Evolutionary conservation across 768 basidiomycete genomes (phyloP).

Genomic region (Lactifluus echinatus): DNA sequence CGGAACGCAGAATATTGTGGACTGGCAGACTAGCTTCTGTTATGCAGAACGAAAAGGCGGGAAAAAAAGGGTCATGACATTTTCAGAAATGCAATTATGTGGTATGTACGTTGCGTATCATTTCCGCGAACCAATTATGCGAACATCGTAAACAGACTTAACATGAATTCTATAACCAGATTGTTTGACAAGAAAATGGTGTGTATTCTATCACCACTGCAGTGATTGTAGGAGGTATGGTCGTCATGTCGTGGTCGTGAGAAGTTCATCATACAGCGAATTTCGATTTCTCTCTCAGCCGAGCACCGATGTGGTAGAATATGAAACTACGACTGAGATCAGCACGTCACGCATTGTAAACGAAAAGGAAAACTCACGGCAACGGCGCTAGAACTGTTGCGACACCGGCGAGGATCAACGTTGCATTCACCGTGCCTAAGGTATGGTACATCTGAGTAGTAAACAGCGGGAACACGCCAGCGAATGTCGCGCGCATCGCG

Average conservation of each 20-base stretch:
- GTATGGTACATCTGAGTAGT: conserved; percentile 31
- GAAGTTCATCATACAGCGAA: neutral
- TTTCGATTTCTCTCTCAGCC: neutral
- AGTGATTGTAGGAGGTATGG: neutral
- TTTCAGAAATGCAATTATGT: too few relatives aligned
- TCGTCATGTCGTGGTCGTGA: neutral
- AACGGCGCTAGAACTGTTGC: conserved; percentile 33
- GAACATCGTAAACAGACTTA: neutral
- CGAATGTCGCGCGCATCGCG: conserved; percentile 33
- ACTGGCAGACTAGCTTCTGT: too few relatives aligned
- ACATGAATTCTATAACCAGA: neutral
- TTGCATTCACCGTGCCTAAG: conserved; percentile 31
- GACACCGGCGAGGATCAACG: conserved; percentile 33
- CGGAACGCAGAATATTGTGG: too few relatives aligned
- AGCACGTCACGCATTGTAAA: neutral
- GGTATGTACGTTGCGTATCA: too few relatives aligned
- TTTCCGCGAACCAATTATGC: too few relatives aligned
- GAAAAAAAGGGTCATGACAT: too few relatives aligned
- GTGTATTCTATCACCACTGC: too few relatives aligned
- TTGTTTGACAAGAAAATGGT: too few relatives aligned
- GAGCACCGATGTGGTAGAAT: conserved; percentile 1
- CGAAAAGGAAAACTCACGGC: conserved; percentile 35
- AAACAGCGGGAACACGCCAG: conserved; percentile 33
- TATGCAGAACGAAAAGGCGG: too few relatives aligned
- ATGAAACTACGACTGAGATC: neutral